Base-by-base conservation (phyloP, 495 filamentous ascomycete species). In the Lepraria neglecta region DNA sequence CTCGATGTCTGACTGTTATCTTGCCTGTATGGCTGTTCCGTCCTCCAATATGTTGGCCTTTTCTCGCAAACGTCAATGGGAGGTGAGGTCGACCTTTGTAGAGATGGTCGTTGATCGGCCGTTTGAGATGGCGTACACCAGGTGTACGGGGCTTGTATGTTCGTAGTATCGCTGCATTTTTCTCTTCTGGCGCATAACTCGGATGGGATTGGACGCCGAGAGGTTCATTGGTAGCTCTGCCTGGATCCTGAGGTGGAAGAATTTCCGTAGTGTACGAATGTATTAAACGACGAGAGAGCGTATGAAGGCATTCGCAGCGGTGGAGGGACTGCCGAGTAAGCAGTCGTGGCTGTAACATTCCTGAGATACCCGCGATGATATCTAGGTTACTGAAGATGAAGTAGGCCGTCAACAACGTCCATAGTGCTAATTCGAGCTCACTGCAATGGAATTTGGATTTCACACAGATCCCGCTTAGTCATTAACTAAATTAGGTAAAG, bases 101-200 rank as follows among this genome's bases (percentile, higher is more conserved):
- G 35, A 98, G 78, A 72, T 97, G 95, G 64, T 97, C 94, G 74
- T 96, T 96, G 70, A 97, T 86, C 11, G 94, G 90, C 19, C 94
- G 81, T 62, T 84, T 86, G 59, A 98, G 78, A 80, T 98, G 95
- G 62, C 94, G 87, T 45, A 96, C 70, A 82, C 94, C 95, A 45
- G 94, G 94, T 11, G 95, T 98, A 56, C 90, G 87, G 43, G 94
- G 94, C 73, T 90, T 97, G 71, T 98, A 98, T 44, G 86, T 92
- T 63, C 89, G 84, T 72, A 96, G 14, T 19, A 58, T 66, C 15
- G 61, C 35, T 14, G 43, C 60, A 45, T 47, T 55, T 40, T 54
- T 59, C 14, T 66, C 55, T 59, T 58, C 52, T 6, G 56, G 42
- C 5, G 47, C 7, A 30, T 63, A 19, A 7, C 31, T 35, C 28